Conservation (phyloP, 495 filamentous ascomycete species). For the Margaritispora aquatica region DNA sequence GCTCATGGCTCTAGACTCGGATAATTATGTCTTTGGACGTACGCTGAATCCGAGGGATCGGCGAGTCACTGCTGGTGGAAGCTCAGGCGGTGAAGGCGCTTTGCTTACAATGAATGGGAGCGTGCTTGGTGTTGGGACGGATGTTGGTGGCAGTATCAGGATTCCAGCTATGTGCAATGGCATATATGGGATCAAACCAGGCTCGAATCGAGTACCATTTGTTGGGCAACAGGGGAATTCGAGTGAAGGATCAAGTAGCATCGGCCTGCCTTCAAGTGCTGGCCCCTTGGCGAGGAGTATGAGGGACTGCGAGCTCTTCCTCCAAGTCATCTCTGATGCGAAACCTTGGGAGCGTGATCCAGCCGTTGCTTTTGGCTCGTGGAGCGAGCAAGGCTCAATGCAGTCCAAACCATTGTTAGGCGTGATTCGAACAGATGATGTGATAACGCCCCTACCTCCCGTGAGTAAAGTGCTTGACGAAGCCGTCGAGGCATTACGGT, state of each 20-base stretch:
- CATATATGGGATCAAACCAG: conserved; percentile 55
- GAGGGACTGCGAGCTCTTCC: conserved; percentile 35
- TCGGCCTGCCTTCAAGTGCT: conserved; percentile 28
- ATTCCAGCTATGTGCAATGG: conserved; percentile 55
- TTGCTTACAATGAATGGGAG: conserved; percentile 38
- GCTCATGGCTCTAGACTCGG: conserved; percentile 45
- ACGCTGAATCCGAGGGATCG: conserved; percentile 58
- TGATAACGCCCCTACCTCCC: conserved; percentile 53
- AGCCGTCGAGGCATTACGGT: conserved; percentile 36
- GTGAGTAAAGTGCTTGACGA: conserved; percentile 47
- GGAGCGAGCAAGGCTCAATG: conserved; percentile 23
- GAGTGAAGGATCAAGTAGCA: conserved; percentile 9
- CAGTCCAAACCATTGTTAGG: conserved; percentile 42
- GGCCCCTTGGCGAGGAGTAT: conserved; percentile 38
- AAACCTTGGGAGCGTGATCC: conserved; percentile 37
- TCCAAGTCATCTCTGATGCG: conserved; percentile 28
- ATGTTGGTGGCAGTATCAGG: conserved; percentile 65
- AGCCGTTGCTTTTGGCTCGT: conserved; percentile 33
- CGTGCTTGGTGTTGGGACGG: conserved; percentile 47
- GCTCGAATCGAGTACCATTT: conserved; percentile 50
- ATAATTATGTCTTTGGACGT: conserved; percentile 62
- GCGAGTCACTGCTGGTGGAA: conserved; percentile 54
- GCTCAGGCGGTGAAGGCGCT: conserved; percentile 53
- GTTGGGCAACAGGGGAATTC: conserved; percentile 29
- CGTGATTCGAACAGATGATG: conserved; percentile 48